Conservation (phyloP, 208 protist species). For the Acanthamoeba sp. region DNA sequence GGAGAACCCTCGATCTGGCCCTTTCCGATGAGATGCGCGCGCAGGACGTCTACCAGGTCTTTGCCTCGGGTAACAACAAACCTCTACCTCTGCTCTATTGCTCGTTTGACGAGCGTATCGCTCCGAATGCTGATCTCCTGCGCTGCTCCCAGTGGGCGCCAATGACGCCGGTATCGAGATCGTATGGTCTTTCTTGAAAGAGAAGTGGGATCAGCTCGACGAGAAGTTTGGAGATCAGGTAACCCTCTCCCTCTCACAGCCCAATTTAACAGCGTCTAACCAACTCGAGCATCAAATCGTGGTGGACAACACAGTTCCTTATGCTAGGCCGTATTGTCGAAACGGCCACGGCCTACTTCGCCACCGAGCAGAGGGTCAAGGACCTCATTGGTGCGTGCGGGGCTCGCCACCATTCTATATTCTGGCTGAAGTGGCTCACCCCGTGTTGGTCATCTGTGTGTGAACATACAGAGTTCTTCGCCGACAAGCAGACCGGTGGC, state of each 20-base stretch:
- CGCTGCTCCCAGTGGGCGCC: neutral
- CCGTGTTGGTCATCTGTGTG: no score
- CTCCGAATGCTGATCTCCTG: neutral
- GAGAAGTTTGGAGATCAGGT: conserved; percentile 34
- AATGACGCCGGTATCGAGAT: conserved; percentile 37
- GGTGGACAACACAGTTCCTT: conserved; percentile 67
- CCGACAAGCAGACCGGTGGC: neutral
- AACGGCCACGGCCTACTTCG: conserved; percentile 55
- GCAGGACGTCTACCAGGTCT: conserved; percentile 46
- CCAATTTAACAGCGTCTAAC: no score
- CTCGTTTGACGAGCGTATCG: neutral
- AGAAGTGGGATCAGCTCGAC: conserved; percentile 5
- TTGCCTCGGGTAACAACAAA: neutral
- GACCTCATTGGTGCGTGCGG: conserved; percentile 40
- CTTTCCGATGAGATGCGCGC: conserved; percentile 66
- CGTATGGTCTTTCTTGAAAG: conserved; percentile 64
- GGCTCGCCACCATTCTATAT: no score
- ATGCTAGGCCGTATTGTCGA: conserved; percentile 45
- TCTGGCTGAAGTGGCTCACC: no score
- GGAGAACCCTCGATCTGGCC: conserved; percentile 21
- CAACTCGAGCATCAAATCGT: neutral
- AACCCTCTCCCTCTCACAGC: neutral
- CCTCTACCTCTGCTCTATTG: no score
- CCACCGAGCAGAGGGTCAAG: conserved; percentile 40
- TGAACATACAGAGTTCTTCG: conserved; percentile 62